Percentiles rank a stretch among this genome's conserved stretches.
Evolutionary conservation across 2,329 filamentous ascomycete genomes (phyloP).

Genomic region (Nemania bipapillata): DNA sequence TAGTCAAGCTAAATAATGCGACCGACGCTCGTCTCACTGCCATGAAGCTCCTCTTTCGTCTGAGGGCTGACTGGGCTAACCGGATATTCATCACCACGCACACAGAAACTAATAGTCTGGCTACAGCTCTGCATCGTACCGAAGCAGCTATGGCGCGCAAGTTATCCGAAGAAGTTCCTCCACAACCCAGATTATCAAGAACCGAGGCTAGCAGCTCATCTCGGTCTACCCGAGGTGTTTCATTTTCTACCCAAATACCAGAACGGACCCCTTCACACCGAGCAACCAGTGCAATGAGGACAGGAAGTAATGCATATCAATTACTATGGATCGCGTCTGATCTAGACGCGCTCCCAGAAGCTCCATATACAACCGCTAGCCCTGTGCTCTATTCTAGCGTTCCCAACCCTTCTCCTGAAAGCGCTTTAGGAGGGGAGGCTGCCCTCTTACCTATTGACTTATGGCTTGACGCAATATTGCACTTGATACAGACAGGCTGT

Average conservation of each 20-base stretch:
- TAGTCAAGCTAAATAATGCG: constrained; percentile 70
- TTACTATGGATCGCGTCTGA: constrained; percentile 71
- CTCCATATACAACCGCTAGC: constrained; percentile 60
- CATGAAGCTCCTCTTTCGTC: constrained; percentile 81
- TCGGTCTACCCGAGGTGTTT: constrained; percentile 63
- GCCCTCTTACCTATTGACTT: constrained; percentile 67
- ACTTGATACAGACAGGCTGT: constrained; percentile 76
- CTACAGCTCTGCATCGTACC: constrained; percentile 75
- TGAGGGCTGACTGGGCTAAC: constrained; percentile 84
- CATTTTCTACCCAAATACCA: constrained; percentile 58
- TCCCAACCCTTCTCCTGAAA: constrained; percentile 38
- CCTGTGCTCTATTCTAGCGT: constrained; percentile 61
- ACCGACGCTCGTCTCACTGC: constrained; percentile 77
- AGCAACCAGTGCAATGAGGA: constrained; percentile 56
- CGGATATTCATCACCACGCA: constrained; percentile 76
- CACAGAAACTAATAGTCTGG: constrained; percentile 78
- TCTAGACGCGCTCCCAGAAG: constrained; percentile 63
- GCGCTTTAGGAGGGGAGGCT: constrained; percentile 44
- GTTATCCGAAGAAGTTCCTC: constrained; percentile 63
- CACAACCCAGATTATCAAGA: constrained; percentile 58
- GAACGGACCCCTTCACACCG: constrained; percentile 58
- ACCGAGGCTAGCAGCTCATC: constrained; percentile 56
- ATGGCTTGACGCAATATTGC: constrained; percentile 82
- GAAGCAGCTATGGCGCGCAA: constrained; percentile 64
- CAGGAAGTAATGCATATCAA: constrained; percentile 55